Base-by-base conservation (phyloP, 78 protist species). In the Bodo saltans region DNA sequence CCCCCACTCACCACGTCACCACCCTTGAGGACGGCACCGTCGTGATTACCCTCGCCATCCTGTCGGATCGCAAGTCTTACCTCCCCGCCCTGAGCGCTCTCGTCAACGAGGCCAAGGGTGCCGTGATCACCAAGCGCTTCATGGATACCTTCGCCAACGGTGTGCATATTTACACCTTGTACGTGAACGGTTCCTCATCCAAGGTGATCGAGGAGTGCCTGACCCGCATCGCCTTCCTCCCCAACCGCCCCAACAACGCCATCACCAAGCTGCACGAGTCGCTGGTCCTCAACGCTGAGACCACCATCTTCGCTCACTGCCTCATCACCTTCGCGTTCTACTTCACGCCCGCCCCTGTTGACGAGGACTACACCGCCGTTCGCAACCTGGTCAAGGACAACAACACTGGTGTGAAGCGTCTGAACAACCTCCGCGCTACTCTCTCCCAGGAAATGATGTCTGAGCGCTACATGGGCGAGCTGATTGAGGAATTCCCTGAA, bases 101-200 rank as follows among this genome's bases (percentile, higher is more conserved):
- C 81, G 8, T 23, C 67, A 40, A 28, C 34, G 8, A 30, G 81
- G 81, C 35, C 53, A 42, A 29, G 25, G 42, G 42, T 25, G 27
- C 42, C 40, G 12, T 76, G 42, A 30, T 34, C 27, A 42, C 67
- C 35, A 42, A 25, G 17, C 35, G 8, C 33, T 76, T 76, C 41
- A 3, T 26, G 30, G 85, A 81, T 60, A 68, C 85, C 74, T 81
- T 81, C 74, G 1, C 75, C 85, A 81, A 81, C 85, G 85, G 85
- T 8, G 35, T 67, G 41, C 27, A 41, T 27, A 33, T 67, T 8
- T 81, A 81, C 74, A n/a, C 67, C 75, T 21, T 81, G 70, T 81
- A 81, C 85, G 25, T 81, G 34, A 28, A 39, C 12, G 29, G 8
- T 35, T 17, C 60, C 39, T 8, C 12, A 47, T 12, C 3, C 32